These are phyloP conservation scores for Kockiozyma suomiensis DNA, from an alignment of 805 yeast genomes.

Conservation along the genomic window DNA sequence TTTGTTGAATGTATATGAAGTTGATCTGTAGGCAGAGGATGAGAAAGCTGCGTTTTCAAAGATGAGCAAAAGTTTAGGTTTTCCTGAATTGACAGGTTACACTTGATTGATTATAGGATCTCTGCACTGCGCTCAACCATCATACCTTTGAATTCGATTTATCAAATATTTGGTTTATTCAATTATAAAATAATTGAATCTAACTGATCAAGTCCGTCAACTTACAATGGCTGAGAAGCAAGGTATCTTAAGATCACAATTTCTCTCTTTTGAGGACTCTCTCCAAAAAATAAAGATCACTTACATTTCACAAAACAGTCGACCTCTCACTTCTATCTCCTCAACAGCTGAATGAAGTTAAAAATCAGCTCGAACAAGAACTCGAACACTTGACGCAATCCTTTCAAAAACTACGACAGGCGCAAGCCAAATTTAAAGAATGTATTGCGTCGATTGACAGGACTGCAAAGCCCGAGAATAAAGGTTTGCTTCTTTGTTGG, in stretches of 20 bases:
- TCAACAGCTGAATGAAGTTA: conserved; percentile 81
- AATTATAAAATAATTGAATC: too few species aligned
- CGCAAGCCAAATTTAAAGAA: conserved; percentile 78
- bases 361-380: conserved; percentile 81
- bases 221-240: neutral
- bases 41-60: too few species aligned
- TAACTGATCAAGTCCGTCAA: too few species aligned
- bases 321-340: conserved; percentile 74
- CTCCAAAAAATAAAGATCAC: neutral
- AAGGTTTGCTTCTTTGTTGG: conserved; percentile 36
- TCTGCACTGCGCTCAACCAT: too few species aligned
- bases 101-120: too few species aligned
- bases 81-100: too few species aligned
- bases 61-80: too few species aligned
- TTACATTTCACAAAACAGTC: conserved; percentile 44
- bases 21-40: neutral
- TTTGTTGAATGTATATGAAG: neutral
- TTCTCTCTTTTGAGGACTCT: too few species aligned
- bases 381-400: conserved; percentile 84
- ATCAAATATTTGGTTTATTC: too few species aligned
- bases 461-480: conserved; percentile 49
- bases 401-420: conserved; percentile 77
- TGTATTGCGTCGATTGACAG: conserved; percentile 71
- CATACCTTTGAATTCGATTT: too few species aligned
- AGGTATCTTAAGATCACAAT: neutral